Conservation (phyloP, 768 basidiomycete species). For the Hortiboletus flavorubellus region DNA sequence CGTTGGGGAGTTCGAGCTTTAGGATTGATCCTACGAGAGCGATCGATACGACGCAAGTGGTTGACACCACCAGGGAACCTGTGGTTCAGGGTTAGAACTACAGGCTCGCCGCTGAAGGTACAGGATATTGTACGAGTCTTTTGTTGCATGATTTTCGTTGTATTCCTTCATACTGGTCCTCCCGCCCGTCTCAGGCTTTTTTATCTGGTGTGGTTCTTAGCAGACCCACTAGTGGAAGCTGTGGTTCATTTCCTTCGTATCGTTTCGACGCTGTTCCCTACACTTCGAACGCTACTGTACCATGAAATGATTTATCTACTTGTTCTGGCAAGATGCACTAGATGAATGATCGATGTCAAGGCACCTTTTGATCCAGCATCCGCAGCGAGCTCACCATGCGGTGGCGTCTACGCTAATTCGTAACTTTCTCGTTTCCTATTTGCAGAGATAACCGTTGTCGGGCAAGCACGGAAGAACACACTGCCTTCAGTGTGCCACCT, state of each 20-base stretch:
- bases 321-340: background rate
- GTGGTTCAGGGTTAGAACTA: too few species aligned
- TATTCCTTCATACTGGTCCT: background rate
- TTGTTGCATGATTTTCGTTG: too few species aligned
- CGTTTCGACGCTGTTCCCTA: background rate
- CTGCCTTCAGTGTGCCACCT: background rate
- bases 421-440: background rate
- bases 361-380: background rate
- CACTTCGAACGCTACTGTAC: background rate
- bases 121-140: too few species aligned
- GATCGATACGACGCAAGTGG: too few species aligned
- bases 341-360: background rate
- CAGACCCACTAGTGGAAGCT: background rate
- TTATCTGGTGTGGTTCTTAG: background rate
- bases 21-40: too few species aligned
- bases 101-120: too few species aligned
- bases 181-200: too few species aligned
- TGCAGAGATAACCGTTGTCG: background rate
- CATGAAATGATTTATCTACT: background rate
- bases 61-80: too few species aligned
- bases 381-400: too few species aligned
- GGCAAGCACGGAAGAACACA: constrained; percentile 5
- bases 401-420: background rate
- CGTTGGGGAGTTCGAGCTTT: too few species aligned
- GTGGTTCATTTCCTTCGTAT: background rate